Percentiles rank a stretch among this genome's conserved stretches.
Evolutionary conservation across 106 monocot species (phyloP).

Genomic region (Alisma plantagoaquatica): DNA sequence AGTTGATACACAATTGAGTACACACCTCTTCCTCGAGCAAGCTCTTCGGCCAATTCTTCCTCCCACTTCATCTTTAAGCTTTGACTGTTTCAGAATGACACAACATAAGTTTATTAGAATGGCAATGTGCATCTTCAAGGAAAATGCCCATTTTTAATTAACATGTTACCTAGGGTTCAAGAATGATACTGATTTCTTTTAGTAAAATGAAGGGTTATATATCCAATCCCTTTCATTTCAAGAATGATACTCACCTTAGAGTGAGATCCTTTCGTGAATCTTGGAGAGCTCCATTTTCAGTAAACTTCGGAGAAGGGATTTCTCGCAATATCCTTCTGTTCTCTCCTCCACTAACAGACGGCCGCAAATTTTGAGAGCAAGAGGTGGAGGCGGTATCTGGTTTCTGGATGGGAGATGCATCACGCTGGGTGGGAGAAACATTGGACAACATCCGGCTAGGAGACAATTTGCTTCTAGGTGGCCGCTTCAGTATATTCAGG

Average conservation of each 20-base stretch:
- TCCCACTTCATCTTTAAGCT: slow-evolving; percentile 47
- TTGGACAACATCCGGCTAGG: slow-evolving; percentile 15
- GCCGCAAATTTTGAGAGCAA: too few relatives aligned
- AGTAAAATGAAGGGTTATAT: too few relatives aligned
- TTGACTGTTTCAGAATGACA: not conserved
- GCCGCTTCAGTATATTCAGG: slow-evolving; percentile 28
- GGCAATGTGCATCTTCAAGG: not conserved
- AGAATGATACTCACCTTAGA: slow-evolving; percentile 43
- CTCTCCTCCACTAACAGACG: too few relatives aligned
- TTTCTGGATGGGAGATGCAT: slow-evolving; percentile 10
- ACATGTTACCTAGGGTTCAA: not conserved
- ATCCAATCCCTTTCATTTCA: too few relatives aligned
- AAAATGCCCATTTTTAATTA: not conserved
- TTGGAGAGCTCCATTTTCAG: slow-evolving; percentile 37
- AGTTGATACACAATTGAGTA: not conserved
- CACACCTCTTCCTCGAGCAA: slow-evolving; percentile 60
- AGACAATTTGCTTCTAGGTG: slow-evolving; percentile 47
- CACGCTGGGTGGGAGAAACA: not conserved
- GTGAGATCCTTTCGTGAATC: slow-evolving; percentile 26
- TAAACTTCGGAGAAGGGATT: slow-evolving; percentile 58
- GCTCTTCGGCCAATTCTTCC: slow-evolving; percentile 81
- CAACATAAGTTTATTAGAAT: not conserved
- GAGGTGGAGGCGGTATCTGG: slow-evolving; percentile 25
- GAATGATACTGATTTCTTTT: not conserved
- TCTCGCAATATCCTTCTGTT: slow-evolving; percentile 49